Base-by-base conservation (phyloP, 2,329 filamentous ascomycete genomes). In the Epichloe baconii region DNA sequence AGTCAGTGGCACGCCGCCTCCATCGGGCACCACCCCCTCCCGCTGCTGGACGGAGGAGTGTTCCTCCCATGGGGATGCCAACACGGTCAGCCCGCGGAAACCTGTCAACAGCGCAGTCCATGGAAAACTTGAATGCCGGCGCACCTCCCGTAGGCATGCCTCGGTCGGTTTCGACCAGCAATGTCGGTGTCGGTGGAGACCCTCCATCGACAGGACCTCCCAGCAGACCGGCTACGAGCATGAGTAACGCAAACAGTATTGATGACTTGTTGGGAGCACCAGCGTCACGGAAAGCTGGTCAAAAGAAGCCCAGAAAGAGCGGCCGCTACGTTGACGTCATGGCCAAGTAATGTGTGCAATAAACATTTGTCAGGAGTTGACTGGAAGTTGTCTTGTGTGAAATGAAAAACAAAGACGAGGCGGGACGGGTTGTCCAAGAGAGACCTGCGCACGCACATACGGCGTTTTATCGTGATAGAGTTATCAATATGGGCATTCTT, bases 251-350 rank as follows among this genome's bases (percentile, higher is more conserved):
- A n/a, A 94, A 84, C 67, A 93, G 86, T 59, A 94, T 98, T 62
- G 93, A 98, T 61, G 93, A 98, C 65, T 72, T 98, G 55, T 72
- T 98, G 21, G 87, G 87, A 5, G 82, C 85, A 4, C 80, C 85
- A 3, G 79, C 76, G 34, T 78, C 85, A 17, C 78, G 86, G 56
- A 90, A 86, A 59, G 71, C 75, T 5, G 76, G 75, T 0, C 70
- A 62, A 57, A 86, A 80, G 66, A 88, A 85, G 66, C 74, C 79
- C 61, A 88, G 88, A 73, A 95, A 89, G 74, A 82, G 84, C 21
- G 85, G 88, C 34, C 76, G 90, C 31, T 98, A 98, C 73, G 83
- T 98, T 34, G 93, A 98, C 76, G 88, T 98, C 54, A 96, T 97
- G 89, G 86, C 85, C 10, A 83, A 87, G 62, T 77, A 68, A 44